These are phyloP conservation scores for Pinus taeda DNA, from an alignment of 75 land plant species.

Conservation along the genomic window DNA sequence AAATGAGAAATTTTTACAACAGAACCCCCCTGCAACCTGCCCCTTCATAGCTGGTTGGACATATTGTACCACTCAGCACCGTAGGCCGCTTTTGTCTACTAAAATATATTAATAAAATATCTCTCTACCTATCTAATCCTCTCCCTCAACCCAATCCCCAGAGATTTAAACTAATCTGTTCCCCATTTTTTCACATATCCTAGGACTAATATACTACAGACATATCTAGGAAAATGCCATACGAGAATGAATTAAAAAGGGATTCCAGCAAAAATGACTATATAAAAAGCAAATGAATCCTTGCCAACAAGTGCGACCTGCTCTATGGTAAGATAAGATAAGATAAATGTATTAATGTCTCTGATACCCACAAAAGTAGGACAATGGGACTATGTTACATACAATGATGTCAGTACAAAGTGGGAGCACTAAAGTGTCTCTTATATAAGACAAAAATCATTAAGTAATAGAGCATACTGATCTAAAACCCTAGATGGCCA, in stretches of 20 bases:
- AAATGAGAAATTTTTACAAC: too few species aligned
- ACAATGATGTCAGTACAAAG: too few species aligned
- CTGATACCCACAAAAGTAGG: too few species aligned
- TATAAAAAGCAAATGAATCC: background rate
- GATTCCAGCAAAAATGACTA: background rate
- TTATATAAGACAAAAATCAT: too few species aligned
- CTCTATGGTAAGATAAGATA: background rate
- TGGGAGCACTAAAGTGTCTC: too few species aligned
- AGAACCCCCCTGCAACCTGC: too few species aligned
- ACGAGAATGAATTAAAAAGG: background rate
- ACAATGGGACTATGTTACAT: too few species aligned
- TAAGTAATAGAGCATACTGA: too few species aligned
- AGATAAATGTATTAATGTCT: too few species aligned
- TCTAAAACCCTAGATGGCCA: too few species aligned
- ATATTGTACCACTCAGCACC: background rate
- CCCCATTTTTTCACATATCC: background rate
- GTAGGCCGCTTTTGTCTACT: background rate
- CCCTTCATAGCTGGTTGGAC: background rate
- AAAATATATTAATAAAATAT: background rate
- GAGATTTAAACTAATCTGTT: background rate
- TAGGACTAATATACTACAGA: background rate
- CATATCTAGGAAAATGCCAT: background rate
- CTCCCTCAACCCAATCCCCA: background rate
- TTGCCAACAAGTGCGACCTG: background rate
- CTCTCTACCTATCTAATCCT: background rate